A percentile compares a stretch with the other conserved stretches of the same genome.
These are phyloP conservation scores for Corrigiola litoralis DNA, from an alignment of 179 eudicot genomes.

Conservation along the genomic window DNA sequence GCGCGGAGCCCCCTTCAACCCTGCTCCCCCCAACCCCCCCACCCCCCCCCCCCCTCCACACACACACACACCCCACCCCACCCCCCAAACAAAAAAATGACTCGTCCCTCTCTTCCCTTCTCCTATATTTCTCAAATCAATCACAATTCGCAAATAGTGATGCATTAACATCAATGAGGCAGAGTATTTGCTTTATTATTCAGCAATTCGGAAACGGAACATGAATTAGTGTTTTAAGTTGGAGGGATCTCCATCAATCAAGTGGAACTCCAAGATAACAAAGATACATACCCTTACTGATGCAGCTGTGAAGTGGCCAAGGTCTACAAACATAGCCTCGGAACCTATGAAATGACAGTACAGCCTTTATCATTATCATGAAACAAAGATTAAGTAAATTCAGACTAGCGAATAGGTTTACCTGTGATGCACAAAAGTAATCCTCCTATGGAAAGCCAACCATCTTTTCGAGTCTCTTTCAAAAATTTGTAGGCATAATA, in stretches of 20 bases:
- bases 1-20: no score
- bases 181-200: no score
- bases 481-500: conserved; percentile 51
- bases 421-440: conserved; percentile 57
- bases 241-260: no score
- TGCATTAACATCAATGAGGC: background rate
- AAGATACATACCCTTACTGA: conserved; percentile 38
- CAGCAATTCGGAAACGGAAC: no score
- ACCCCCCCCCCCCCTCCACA: no score
- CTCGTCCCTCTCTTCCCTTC: no score
- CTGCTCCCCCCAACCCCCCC: no score
- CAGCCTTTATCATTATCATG: background rate
- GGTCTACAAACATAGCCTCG: conserved; percentile 67
- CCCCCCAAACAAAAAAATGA: no score
- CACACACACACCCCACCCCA: no score
- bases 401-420: conserved; percentile 9
- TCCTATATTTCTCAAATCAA: no score
- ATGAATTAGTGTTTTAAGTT: no score
- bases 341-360: conserved; percentile 39
- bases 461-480: conserved; percentile 34
- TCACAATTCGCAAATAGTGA: background rate
- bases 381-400: background rate
- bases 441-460: conserved; percentile 56
- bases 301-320: conserved; percentile 55
- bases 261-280: no score